Base-by-base conservation (phyloP, 2,329 filamentous ascomycete genomes). In the Arthrobotrys iridis region DNA sequence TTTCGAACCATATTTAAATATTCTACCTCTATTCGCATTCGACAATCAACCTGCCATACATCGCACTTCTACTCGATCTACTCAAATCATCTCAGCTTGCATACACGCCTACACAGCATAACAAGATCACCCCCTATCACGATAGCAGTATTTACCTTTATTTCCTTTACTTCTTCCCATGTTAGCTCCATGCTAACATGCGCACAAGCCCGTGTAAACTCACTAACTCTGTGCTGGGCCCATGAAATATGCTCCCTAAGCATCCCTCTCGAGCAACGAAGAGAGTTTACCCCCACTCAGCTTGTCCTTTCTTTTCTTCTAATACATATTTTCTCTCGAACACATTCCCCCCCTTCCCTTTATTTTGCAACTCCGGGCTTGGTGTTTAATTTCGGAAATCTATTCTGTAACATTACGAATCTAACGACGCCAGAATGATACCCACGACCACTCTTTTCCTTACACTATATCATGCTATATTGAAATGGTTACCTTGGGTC, bases 361-460 rank as follows among this genome's bases (percentile, higher is more conserved):
- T n/a, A n/a, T 41, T 40, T 58, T 66, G 59, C 20, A 41, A 55
- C 50, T 33, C 40, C 46, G 43, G 57, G 48, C 58, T 66, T 75
- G 71, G 71, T 75, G 71, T 67, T 68, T 48, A 43, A 35, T 57
- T 41, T 63, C 50, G 46, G 26, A 50, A 30, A 62, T 63, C 43
- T 46, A 30, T 60, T 30, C 46, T 63, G 71, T 67, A 75, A 68
- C 48, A 75, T 68, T 63, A 75, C 71, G 71, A 74, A 68, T 40
- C 24, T 75, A 68, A 75, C 71, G 71, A 75, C 63, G 48, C 59
- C 71, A 75, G 71, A 75, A 75, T 68, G 71, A 75, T 75, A 75
- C 71, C 71, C 71, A 75, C 58, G 71, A 75, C 63, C 46, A 24
- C 50, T 40, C 15, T 57, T 64, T 60, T 68, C 43, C 37, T 68